Percentiles rank a stretch among this genome's conserved stretches.
phyloP scores from a whole-genome alignment of 441 rosid species.

The Populus trichocarpa region DNA sequence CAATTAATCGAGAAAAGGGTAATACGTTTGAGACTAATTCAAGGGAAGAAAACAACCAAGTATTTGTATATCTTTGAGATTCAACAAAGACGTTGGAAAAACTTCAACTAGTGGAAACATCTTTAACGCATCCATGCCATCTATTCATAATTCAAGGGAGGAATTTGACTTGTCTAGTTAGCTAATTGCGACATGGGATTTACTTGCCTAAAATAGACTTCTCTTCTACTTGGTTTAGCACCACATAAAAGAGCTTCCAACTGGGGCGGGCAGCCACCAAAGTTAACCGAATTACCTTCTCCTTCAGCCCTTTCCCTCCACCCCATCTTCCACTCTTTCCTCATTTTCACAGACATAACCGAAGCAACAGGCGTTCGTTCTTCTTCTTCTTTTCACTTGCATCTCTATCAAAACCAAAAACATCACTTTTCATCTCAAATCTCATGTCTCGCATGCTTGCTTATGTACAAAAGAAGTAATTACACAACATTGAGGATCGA shows the following conservation, averaged over 20 bases:
- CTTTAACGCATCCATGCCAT: not conserved
- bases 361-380: not conserved
- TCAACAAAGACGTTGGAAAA: no score
- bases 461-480: not conserved
- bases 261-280: conserved; percentile 36
- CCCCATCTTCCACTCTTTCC: not conserved
- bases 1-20: no score
- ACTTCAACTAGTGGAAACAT: no score
- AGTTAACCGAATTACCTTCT: not conserved
- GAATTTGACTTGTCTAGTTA: not conserved
- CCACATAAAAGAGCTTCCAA: conserved; percentile 31
- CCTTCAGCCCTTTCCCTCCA: not conserved
- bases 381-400: not conserved
- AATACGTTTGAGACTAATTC: no score
- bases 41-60: no score
- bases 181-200: not conserved
- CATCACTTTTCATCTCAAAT: not conserved
- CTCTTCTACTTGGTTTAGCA: not conserved
- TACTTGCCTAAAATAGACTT: conserved; percentile 9
- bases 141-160: not conserved
- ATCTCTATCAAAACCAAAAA: not conserved
- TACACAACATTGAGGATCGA: not conserved
- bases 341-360: not conserved
- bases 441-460: not conserved
- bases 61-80: no score